Conservation (phyloP, 2,329 filamentous ascomycete genomes). For the Metarhizium robertsii region DNA sequence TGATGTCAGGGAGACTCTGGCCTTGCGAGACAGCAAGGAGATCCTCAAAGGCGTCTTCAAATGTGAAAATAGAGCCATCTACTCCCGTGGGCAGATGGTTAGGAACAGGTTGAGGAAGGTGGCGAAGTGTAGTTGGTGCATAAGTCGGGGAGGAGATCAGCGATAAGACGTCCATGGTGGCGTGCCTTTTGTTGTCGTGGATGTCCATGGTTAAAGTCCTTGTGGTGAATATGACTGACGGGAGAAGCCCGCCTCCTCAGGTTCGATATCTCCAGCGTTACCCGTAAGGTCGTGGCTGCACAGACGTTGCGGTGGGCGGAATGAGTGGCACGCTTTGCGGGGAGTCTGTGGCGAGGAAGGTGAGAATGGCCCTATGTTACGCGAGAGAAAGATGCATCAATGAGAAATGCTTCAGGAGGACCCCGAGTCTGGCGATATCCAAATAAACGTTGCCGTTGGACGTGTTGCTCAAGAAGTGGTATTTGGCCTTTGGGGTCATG, state of each 20-base stretch:
- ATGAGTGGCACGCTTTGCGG: background rate
- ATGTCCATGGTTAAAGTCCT: background rate
- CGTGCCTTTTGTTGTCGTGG: background rate
- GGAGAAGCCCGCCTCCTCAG: background rate
- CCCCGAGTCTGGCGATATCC: too few species aligned
- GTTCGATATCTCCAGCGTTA: background rate
- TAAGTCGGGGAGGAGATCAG: constrained; percentile 17
- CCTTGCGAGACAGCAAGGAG: constrained; percentile 39
- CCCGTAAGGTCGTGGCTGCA: background rate
- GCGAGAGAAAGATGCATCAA: too few species aligned
- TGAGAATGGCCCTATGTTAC: too few species aligned
- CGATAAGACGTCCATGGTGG: constrained; percentile 12
- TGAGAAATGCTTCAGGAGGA: too few species aligned
- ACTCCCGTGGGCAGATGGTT: constrained; percentile 29
- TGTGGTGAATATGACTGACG: background rate
- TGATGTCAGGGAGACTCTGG: constrained; percentile 30
- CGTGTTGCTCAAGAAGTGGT: too few species aligned
- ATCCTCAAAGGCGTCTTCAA: constrained; percentile 49
- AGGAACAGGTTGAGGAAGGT: constrained; percentile 38
- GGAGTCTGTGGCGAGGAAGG: too few species aligned
- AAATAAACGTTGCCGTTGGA: too few species aligned
- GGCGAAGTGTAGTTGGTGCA: constrained; percentile 26
- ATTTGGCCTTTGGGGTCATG: too few species aligned
- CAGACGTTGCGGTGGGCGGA: background rate
- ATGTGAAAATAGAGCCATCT: constrained; percentile 35